Conservation (phyloP, 1,284 basidiomycete genomes). For the Ceratobasidium sp. region DNA sequence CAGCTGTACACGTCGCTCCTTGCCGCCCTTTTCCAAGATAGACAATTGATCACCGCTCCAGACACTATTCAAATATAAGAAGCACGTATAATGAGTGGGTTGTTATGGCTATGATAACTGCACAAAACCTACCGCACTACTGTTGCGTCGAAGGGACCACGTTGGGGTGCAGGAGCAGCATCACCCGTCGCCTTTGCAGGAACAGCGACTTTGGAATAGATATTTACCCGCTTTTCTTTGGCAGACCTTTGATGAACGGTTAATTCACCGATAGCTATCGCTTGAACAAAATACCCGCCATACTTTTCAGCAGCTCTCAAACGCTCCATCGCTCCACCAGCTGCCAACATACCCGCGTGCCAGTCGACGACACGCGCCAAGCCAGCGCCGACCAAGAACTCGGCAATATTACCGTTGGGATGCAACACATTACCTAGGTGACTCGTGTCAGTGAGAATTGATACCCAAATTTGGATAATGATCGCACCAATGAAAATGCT, state of each 20-base stretch:
- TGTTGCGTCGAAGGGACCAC: slow-evolving; percentile 72
- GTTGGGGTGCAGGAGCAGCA: slow-evolving; percentile 52
- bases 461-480: background rate
- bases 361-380: slow-evolving; percentile 94
- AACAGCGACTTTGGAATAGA: slow-evolving; percentile 72
- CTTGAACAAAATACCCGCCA: background rate
- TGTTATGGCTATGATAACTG: background rate
- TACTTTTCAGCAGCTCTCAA: slow-evolving; percentile 83
- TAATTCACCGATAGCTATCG: background rate
- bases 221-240: slow-evolving; percentile 79
- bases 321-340: slow-evolving; percentile 81
- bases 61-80: slow-evolving; percentile 50
- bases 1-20: slow-evolving; percentile 86
- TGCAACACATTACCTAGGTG: slow-evolving; percentile 63
- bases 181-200: slow-evolving; percentile 54
- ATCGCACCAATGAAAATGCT: slow-evolving; percentile 84
- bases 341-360: slow-evolving; percentile 94
- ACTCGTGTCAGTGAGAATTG: slow-evolving; percentile 27
- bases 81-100: background rate
- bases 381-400: slow-evolving; percentile 84
- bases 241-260: slow-evolving; percentile 54
- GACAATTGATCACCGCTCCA: slow-evolving; percentile 94
- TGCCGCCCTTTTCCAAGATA: slow-evolving; percentile 76
- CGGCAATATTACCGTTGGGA: slow-evolving; percentile 93
- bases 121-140: slow-evolving; percentile 64